Evolutionary conservation across 2,329 filamentous ascomycete species (phyloP), one percentile per base, ranked within the genome.

Genomic region (Xylariaceae sp.): DNA sequence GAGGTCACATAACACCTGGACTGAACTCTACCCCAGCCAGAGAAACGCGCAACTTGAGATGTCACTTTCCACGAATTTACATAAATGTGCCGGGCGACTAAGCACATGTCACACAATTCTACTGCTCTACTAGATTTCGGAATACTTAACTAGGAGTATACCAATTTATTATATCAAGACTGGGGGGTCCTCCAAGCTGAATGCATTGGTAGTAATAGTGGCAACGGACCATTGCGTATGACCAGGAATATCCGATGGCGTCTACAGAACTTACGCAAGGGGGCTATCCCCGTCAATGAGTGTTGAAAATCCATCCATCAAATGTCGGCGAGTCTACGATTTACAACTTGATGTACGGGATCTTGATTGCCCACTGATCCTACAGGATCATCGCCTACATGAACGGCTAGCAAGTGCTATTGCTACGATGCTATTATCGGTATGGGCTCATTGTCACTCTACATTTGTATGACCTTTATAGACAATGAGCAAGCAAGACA

Each of bases 341-440:
- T n/a, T n/a, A n/a, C n/a, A n/a, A n/a, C n/a, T n/a, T n/a, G n/a
- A n/a, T n/a, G n/a, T n/a, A n/a, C n/a, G n/a, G n/a, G n/a, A n/a
- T n/a, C n/a, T n/a, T n/a, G n/a, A n/a, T n/a, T n/a, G 46, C 36
- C 52, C 16, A 45, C 18, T 13, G 7, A 51, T 43, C 47, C 41
- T 47, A 11, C 6, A 51, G 46, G 40, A 30, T 54, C 9, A 20
- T 18, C 40, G n/a, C 37, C n/a, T 20, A 33, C 35, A 37, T 23
- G 16, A 15, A 29, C n/a, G n/a, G n/a, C 13, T 26, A 23, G 10
- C 27, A 32, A 41, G 16, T 46, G 16, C n/a, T n/a, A 46, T 11
- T 46, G 35, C 33, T 42, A 4, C 41, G 33, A 33, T 45, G 39
- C 39, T 7, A 15, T 3, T 10, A 15, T 43, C 40, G 13, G 40